Evolutionary conservation across 73 alveolate genomes (phyloP).

Genomic region (Diophrys appendiculata): DNA sequence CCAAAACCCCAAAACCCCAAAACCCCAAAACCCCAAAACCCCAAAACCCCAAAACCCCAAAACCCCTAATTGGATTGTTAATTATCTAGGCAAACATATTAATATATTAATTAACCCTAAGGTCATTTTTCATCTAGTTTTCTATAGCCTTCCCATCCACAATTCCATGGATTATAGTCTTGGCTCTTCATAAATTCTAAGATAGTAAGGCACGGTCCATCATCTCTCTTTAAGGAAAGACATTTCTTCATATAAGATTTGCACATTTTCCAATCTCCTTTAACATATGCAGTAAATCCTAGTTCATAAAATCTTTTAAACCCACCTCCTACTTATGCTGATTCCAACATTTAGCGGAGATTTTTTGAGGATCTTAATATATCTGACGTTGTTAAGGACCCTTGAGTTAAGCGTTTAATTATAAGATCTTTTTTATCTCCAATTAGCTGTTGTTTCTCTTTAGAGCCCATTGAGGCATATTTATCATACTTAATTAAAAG

Average conservation of each 20-base stretch:
- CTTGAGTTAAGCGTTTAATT: neutral
- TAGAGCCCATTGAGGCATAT: neutral
- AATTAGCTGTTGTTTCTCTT: neutral
- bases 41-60: too few relatives aligned
- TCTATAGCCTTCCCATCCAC: constrained; percentile 2
- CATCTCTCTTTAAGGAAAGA: neutral
- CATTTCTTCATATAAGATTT: constrained; percentile 10
- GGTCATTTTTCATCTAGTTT: constrained; percentile 4
- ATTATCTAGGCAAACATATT: too few relatives aligned
- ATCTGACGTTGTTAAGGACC: neutral
- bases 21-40: too few relatives aligned
- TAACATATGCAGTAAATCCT: constrained; percentile 12
- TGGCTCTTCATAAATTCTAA: neutral
- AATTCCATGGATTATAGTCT: neutral
- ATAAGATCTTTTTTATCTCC: neutral
- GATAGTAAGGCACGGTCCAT: constrained; percentile 17
- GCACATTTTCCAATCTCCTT: constrained; percentile 27
- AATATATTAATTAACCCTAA: too few relatives aligned
- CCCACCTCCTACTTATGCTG: neutral
- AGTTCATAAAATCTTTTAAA: constrained; percentile 6
- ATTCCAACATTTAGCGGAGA: constrained; percentile 12
- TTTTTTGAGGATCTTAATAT: neutral
- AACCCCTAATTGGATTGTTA: too few relatives aligned
- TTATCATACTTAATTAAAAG: constrained; percentile 49
- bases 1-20: too few relatives aligned